A percentile compares a stretch with the other conserved stretches of the same genome.
Conservation (phyloP, 2,329 filamentous ascomycete genomes). For the Trichoderma atrobrunneum region DNA sequence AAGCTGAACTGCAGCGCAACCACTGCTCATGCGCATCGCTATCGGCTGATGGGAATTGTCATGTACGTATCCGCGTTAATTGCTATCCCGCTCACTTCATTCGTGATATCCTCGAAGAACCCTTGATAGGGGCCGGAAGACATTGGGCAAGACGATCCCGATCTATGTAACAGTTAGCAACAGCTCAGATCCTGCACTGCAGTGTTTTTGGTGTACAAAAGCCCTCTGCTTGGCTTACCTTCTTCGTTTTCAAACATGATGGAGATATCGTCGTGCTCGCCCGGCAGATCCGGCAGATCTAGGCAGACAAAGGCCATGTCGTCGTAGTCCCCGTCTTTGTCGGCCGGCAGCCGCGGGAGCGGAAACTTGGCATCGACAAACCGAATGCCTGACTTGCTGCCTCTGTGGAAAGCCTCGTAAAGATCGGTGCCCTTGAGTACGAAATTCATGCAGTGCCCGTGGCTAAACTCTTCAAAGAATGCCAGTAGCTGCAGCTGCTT, state of each 20-base stretch:
- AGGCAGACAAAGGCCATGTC: conserved; percentile 77
- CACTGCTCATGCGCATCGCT: not conserved
- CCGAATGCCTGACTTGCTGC: conserved; percentile 68
- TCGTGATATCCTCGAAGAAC: conserved; percentile 36
- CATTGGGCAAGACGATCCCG: conserved; percentile 51
- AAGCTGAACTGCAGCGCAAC: not conserved
- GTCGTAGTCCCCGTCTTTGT: conserved; percentile 50
- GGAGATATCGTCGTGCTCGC: conserved; percentile 88
- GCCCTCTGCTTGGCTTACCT: conserved; percentile 52
- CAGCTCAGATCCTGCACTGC: not conserved
- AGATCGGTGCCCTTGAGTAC: conserved; percentile 78
- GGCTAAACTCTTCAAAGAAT: conserved; percentile 84
- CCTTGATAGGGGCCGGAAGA: conserved; percentile 57
- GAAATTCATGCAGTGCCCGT: conserved; percentile 88
- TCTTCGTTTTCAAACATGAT: conserved; percentile 78
- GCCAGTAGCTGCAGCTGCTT: conserved; percentile 74
- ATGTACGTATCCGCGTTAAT: conserved; percentile 2
- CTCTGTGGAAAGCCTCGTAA: conserved; percentile 66
- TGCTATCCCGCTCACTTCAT: conserved; percentile 23
- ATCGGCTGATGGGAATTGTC: not conserved
- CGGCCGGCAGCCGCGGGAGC: conserved; percentile 61
- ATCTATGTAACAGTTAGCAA: conserved; percentile 38
- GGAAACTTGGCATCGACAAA: conserved; percentile 91
- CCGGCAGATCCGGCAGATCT: conserved; percentile 83
- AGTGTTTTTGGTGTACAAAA: not conserved